Evolutionary conservation across 768 basidiomycete genomes (phyloP), one percentile per base, ranked within the genome.

Genomic region (Podaxis sp.): DNA sequence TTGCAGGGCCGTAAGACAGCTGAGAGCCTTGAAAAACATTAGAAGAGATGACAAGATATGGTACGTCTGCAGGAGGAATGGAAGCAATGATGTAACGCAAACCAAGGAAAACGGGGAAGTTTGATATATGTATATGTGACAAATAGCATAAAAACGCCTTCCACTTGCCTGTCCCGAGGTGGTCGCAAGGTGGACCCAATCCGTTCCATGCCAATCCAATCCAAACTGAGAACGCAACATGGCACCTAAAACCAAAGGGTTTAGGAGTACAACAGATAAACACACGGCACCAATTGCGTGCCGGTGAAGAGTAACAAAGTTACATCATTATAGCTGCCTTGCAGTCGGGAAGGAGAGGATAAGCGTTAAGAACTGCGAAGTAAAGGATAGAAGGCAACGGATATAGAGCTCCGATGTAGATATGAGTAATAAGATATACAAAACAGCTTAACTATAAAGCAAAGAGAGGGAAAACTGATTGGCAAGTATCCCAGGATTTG

Each of bases 381-480:
- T 17, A 5, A 46, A 9, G n/a, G 56, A 17, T 38, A 43, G 17
- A 29, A 57, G 27, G 40, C 19, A 46, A 33, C 54, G 36, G 37
- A 24, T 17, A 58, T 22, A 41, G 17, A 13, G 54, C 38, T 38
- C 29, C n/a, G 56, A 9, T 36, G 27, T 52, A 59, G 24, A 59
- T 59, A 59, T 51, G 40, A 53, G 46, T 22, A 53, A 60, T 60
- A 60, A 60, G 59, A 52, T 60, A 60, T 50, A 59, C 37, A 52
- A 40, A 52, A 15, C 17, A 50, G 38, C 49, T 59, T 51, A 59
- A 41, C 36, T 46, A 43, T 60, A 52, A 55, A 13, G 51, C 38
- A 38, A 24, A 59, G 43, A 52, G 37, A 41, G 37, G 51, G 38
- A 33, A 46, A 22, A 41, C 29, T 36, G 36, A 22, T 50, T 37